phyloP scores from a whole-genome alignment of 192 early-diverging fungal species.

The Coemansia sp. region DNA sequence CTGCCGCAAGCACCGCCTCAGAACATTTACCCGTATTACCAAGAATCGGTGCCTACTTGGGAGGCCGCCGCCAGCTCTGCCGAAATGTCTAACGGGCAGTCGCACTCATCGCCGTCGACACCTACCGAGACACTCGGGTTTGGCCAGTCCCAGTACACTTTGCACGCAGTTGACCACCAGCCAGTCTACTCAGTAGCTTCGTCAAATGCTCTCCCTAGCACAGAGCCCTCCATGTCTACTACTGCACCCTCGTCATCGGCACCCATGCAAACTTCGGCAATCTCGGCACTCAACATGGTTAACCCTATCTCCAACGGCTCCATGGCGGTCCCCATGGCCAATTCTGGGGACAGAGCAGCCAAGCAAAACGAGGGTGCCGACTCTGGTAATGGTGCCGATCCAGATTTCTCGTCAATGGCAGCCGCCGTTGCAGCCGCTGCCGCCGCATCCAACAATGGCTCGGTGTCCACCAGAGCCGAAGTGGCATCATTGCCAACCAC shows the following conservation, averaged over 20 bases:
- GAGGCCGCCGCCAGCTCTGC: slow-evolving; percentile 10
- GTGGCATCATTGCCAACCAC: background rate
- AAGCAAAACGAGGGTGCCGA: background rate
- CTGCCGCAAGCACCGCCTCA: slow-evolving; percentile 20
- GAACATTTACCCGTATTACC: slow-evolving; percentile 40
- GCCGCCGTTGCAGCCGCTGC: slow-evolving; percentile 3
- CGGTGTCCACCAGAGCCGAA: background rate
- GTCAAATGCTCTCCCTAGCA: slow-evolving; percentile 1
- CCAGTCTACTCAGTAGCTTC: slow-evolving; percentile 18
- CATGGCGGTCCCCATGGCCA: background rate
- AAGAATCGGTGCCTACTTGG: slow-evolving; percentile 23
- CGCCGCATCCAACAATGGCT: background rate
- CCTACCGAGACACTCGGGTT: slow-evolving; percentile 14
- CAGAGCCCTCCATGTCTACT: background rate
- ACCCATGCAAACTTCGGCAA: slow-evolving; percentile 7
- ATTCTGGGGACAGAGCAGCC: background rate
- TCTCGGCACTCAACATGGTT: slow-evolving; percentile 36
- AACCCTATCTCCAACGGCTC: slow-evolving; percentile 18
- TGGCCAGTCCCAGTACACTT: slow-evolving; percentile 26
- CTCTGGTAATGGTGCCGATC: background rate
- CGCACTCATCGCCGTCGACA: slow-evolving; percentile 37
- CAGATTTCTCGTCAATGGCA: background rate
- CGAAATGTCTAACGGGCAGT: slow-evolving; percentile 22
- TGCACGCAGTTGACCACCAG: slow-evolving; percentile 20
- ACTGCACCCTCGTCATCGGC: background rate